Evolutionary conservation across 352 stramenopile genomes (phyloP).

Genomic region (Phytophthora pistaciae): DNA sequence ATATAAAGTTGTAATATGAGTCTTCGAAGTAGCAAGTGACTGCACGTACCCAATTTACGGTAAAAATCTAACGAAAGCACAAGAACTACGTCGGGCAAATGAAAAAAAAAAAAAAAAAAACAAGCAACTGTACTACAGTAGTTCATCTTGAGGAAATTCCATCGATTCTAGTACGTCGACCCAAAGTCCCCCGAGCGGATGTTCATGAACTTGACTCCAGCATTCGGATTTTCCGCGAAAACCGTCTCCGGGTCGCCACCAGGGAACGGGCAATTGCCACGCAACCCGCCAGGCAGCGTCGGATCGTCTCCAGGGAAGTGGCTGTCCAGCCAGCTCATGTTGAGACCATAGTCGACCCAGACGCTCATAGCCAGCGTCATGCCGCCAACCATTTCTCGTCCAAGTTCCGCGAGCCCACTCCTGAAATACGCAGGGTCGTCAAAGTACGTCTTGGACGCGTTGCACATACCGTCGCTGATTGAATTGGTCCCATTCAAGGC

Average conservation of each 20-base stretch:
- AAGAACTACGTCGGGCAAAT: no score
- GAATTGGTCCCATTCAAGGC: constrained; percentile 29
- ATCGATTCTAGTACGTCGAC: constrained; percentile 34
- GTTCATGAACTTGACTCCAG: constrained; percentile 60
- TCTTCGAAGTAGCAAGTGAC: no score
- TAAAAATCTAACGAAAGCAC: no score
- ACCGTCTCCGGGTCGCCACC: constrained; percentile 45
- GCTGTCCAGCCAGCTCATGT: constrained; percentile 64
- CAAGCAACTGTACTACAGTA: no score
- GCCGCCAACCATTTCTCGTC: constrained; percentile 44
- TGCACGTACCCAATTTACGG: no score
- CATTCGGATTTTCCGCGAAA: constrained; percentile 41
- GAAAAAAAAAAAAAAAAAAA: no score
- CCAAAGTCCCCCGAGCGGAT: constrained; percentile 61
- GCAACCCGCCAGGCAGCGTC: constrained; percentile 38
- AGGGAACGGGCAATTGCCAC: constrained; percentile 47
- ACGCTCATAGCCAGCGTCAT: constrained; percentile 65
- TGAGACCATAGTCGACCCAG: constrained; percentile 55
- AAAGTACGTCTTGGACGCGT: constrained; percentile 45
- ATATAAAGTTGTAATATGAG: no score
- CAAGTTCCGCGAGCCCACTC: constrained; percentile 47
- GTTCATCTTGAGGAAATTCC: no score
- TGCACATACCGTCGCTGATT: constrained; percentile 49
- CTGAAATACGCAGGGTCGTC: constrained; percentile 38
- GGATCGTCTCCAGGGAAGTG: constrained; percentile 39